A percentile compares a stretch with the other conserved stretches of the same genome.
phyloP scores from a whole-genome alignment of 257 asterid genomes.

The Penstemon barbatus region DNA sequence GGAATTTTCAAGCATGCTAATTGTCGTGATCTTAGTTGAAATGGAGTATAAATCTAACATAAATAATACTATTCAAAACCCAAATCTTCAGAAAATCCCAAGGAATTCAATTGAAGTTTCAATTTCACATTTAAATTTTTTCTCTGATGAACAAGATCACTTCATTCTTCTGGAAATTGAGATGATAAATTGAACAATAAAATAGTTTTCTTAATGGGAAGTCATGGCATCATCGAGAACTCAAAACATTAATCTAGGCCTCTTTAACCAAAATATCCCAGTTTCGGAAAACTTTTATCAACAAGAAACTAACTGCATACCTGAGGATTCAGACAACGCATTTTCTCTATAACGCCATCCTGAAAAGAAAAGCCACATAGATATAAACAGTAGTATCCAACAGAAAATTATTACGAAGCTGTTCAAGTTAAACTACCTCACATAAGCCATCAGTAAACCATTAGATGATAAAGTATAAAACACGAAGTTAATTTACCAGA shows the following conservation, averaged over 20 bases:
- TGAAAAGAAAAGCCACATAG: slow-evolving; percentile 35
- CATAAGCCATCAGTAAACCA: slow-evolving; percentile 7
- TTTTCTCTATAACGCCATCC: slow-evolving; percentile 69
- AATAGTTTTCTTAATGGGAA: not conserved
- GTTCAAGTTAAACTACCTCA: slow-evolving; percentile 10
- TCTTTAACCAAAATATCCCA: not conserved
- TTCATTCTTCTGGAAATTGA: not conserved
- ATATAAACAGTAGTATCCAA: not conserved
- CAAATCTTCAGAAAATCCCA: slow-evolving; percentile 1
- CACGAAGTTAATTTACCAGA: not conserved
- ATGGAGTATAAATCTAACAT: not conserved
- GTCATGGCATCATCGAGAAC: not conserved
- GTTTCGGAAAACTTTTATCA: slow-evolving; percentile 6
- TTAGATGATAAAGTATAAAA: slow-evolving; percentile 8
- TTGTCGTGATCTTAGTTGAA: not conserved
- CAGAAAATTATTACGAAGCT: slow-evolving; percentile 3
- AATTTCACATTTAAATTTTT: not conserved
- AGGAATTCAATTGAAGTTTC: not conserved
- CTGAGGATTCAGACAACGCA: slow-evolving; percentile 88
- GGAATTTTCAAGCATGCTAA: not conserved
- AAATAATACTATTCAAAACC: not conserved
- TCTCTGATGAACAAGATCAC: not conserved
- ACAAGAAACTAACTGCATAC: slow-evolving; percentile 37
- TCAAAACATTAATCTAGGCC: not conserved
- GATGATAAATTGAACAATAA: slow-evolving; percentile 4